Base-by-base conservation (phyloP, 108 stramenopile species). In the Pseudonitzschia multiseries region DNA sequence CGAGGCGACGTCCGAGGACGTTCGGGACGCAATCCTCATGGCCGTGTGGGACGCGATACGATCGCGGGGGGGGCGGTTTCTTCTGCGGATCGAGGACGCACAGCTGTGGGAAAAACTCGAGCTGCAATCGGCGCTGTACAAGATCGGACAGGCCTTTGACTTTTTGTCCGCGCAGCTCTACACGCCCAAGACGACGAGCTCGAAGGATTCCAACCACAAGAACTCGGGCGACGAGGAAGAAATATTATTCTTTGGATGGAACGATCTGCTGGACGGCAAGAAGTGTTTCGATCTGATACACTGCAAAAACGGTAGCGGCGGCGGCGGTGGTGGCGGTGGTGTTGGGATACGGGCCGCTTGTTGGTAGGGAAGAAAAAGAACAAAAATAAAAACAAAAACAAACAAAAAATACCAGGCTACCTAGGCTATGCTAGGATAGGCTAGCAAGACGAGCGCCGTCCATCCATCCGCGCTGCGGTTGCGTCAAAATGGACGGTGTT, bases 71-170 rank as follows among this genome's bases (percentile, higher is more conserved):
- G 66, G 66, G 43, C 66, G 66, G 0, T 67, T 67, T 67, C 48
- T 67, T 44, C 1, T 67, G 44, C 66, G 43, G n/a, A 22, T 67
- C 21, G 66, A 67, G 26, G 46, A 67, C 42, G 43, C 26, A 9
- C 66, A 67, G 43, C 22, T 67, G 36, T 67, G 66, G 66, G 66
- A 67, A 29, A 48, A 27, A 5, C 66, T 67, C 14, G 66, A 67
- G 28, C 17, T 67, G 44, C 66, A 67, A 29, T 9, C 66, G 28
- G 66, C 66, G 0, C 28, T 67, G 8, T 50, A 67, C 28, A 67
- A 67, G 21, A 67, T 67, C 17, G 24, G 46, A 10, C 66, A 67
- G 28, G 66, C 66, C 27, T 67, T 67, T 67, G 66, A 67, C 46
- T 67, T 67, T 67, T 48, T 67, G 46, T 67, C 44, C 21, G 8